Base-by-base conservation (phyloP, 2,329 filamentous ascomycete genomes). In the Alternaria alternata region DNA sequence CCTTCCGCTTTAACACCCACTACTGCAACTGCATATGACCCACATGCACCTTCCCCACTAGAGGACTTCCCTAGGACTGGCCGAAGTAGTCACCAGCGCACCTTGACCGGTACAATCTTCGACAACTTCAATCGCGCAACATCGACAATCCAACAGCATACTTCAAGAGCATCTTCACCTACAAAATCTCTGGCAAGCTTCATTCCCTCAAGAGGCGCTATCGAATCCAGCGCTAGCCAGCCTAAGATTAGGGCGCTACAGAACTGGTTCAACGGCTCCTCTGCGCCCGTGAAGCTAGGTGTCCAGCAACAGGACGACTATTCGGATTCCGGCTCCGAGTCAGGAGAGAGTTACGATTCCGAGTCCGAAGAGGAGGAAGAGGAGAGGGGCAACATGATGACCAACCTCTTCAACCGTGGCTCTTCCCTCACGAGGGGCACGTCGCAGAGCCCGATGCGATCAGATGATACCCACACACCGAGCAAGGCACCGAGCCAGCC, bases 191-290 rank as follows among this genome's bases (percentile, higher is more conserved):
- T 78, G 11, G 76, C 78, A n/a, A 77, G 73, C 67, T 80, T 78
- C 63, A 76, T 79, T 12, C 73, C 77, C 39, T 76, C 76, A 30
- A 62, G 77, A 44, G 69, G 62, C 58, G 54, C 67, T 5, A 62
- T 75, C 41, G 73, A 75, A 51, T 72, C 74, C 12, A 73, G 67
- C 56, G 72, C 73, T 18, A 70, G 66, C 52, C 74, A 75, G 57
- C 73, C 74, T 32, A 75, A 74, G 62, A 68, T 75, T 54, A 64
- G 67, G 38, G 70, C 70, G 3, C 65, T 85, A 36, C 80, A 82
- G 51, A 81, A 81, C 64, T 85, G 84, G 83, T 86, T 86, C 71
- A 82, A 82, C 68, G 84, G 84, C 38, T 79, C 81, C 51, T 85
- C 83, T 26, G 80, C 82, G 38, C 80, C 82, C n/a, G 79, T 84